Percentiles rank a stretch among this genome's conserved stretches.
These are phyloP conservation scores for Mucor mucedo DNA, from an alignment of 371 early-diverging fungal species.

Conservation along the genomic window DNA sequence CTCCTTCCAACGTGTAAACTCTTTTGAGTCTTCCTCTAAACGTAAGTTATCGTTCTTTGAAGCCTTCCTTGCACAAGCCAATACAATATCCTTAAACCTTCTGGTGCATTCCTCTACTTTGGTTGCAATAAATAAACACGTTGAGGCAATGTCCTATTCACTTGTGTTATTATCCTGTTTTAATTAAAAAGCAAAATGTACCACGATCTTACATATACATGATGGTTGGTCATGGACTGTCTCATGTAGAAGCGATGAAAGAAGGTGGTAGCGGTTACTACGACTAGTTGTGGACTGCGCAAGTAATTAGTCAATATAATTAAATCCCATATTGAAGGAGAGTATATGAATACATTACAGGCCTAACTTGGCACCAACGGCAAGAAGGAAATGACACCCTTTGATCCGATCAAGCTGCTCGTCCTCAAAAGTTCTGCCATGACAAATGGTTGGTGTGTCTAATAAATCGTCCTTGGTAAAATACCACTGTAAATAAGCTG, in stretches of 20 bases:
- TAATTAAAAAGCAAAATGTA: not conserved
- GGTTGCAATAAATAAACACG: conserved; percentile 76
- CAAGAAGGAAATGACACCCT: conserved; percentile 68
- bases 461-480: conserved; percentile 71
- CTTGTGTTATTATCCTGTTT: not conserved
- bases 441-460: conserved; percentile 64
- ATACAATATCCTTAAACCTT: conserved; percentile 63
- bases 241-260: conserved; percentile 88
- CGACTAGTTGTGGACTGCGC: conserved; percentile 64
- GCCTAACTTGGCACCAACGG: conserved; percentile 67
- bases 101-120: conserved; percentile 83
- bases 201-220: conserved; percentile 64
- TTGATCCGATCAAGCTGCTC: conserved; percentile 66
- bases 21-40: conserved; percentile 53
- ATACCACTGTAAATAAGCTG: conserved; percentile 55
- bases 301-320: not conserved
- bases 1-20: conserved; percentile 75
- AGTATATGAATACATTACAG: conserved; percentile 47
- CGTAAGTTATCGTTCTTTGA: conserved; percentile 60
- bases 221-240: conserved; percentile 65
- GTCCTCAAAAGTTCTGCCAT: conserved; percentile 51
- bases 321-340: not conserved
- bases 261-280: conserved; percentile 73
- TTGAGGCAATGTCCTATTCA: conserved; percentile 76
- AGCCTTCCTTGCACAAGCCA: conserved; percentile 63